Evolutionary conservation across 768 basidiomycete species (phyloP), one percentile per base, ranked within the genome.

Genomic region (Tylopilus sp.): DNA sequence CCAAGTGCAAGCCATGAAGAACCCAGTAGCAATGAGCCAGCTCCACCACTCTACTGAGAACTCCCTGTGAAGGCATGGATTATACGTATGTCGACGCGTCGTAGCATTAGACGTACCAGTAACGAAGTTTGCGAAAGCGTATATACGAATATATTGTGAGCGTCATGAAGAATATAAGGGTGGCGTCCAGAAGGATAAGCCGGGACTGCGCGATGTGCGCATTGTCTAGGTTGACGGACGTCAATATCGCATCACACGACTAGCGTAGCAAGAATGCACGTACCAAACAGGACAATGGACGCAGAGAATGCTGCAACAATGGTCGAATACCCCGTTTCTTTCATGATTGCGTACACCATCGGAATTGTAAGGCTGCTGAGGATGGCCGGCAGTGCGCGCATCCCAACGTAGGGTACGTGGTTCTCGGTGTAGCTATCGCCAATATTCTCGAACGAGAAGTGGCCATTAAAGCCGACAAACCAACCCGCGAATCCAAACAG

Each of bases 161-260:
- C 0, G 93, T 73, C 83, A 98, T 90, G 79, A 98, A 99, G 73
- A 99, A 91, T 50, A 99, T 86, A 39, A 98, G 75, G 2, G 88
- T 85, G 6, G 95, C 93, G 61, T 99, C 97, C 36, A 99, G 81
- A 23, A 99, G 81, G 66, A 99, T 98, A 44, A 99, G 80, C 48
- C 97, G 90, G n/a, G 91, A 91, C 68, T 99, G 95, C 1, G 92
- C 82, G 60, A 99, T 75, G 68, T 99, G 97, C 3, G 89, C 97
- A 60, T 95, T 99, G 66, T 99, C 97, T 98, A 53, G 40, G 31
- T 23, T 21, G 39, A 42, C 47, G 28, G 30, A 48, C 26, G 44
- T 55, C n/a, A 67, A 52, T 40, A 30, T 12, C 8, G 31, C 7
- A 11, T 1, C 15, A 12, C n/a, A 11, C 2, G 46, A n/a, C 7